Base-by-base conservation (phyloP, 805 yeast genomes). In the Candida piceae region DNA sequence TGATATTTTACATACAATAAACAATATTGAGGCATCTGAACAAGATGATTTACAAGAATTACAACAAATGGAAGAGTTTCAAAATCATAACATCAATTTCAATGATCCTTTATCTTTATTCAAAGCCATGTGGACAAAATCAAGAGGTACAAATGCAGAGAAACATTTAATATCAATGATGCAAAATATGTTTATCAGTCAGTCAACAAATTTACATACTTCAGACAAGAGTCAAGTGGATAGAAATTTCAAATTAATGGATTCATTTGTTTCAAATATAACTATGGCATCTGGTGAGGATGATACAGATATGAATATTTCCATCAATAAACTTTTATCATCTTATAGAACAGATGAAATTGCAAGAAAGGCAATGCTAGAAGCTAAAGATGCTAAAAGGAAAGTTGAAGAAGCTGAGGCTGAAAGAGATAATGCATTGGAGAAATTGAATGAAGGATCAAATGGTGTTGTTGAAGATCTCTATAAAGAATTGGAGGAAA, bases 291-390 rank as follows among this genome's bases (percentile, higher is more conserved):
- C 76, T 1, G 64, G 67, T 27, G 76, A 72, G 40, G 73, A 74
- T 35, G 83, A 79, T 32, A 68, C 79, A n/a, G 77, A 85, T 12
- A 69, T 86, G 45, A 84, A 82, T 36, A 76, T 84, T 32, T 85
- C 95, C 1, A 78, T 89, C 24, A 87, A 84, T 50, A 68, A 78
- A 38, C 64, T 90, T 31, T 68, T 77, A 40, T 79, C 86, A 29
- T 72, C 84, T 19, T 68, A 89, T 52, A 79, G 80, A 47, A 84
- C 96, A 0, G 96, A 90, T 56, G 95, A 86, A 36, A 80, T 81
- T 61, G 95, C 95, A 10, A 69, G 78, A 35, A 70, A 83, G 41
- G 94, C 96, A 54, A 66, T 45, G 46, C 60, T 40, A 57, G 73
- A 69, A 41, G 60, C 63, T n/a, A 66, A 60, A 33, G 64, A 57